Conservation (phyloP, 768 basidiomycete genomes). For the Lentinus brumalis region DNA sequence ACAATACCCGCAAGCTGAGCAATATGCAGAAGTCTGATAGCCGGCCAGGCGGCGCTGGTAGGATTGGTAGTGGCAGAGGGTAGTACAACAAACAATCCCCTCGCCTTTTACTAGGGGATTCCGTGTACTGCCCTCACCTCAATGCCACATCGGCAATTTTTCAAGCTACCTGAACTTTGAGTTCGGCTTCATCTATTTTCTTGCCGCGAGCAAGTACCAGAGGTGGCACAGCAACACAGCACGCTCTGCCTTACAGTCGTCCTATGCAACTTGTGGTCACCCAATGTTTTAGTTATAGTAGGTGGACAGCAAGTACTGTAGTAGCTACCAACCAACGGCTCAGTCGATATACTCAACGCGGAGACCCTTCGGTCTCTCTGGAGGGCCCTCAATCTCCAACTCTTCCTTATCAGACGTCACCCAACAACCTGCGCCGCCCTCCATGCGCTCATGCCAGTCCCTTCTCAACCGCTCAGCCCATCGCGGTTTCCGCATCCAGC, state of each 20-base stretch:
- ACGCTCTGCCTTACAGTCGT: neutral
- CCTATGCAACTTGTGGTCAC: too few relatives aligned
- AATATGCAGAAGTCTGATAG: conserved; percentile 10
- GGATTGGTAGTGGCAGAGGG: conserved; percentile 9
- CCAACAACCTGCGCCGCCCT: neutral
- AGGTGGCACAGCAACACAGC: neutral
- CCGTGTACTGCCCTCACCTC: conserved; percentile 50
- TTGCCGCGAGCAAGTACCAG: neutral
- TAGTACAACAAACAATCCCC: conserved; percentile 35
- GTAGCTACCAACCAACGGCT: too few relatives aligned
- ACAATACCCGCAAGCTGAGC: conserved; percentile 9
- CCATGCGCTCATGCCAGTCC: neutral
- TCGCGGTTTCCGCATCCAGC: neutral
- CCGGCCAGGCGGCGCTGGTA: neutral
- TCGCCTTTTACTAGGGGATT: conserved; percentile 69
- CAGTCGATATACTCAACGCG: neutral
- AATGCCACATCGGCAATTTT: conserved; percentile 56
- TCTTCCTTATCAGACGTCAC: neutral
- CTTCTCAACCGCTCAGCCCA: neutral
- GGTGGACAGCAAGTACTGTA: too few relatives aligned
- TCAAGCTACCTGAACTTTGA: conserved; percentile 33
- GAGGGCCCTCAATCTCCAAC: neutral
- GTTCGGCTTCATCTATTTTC: neutral
- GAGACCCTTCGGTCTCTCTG: neutral
- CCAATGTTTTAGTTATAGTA: too few relatives aligned